These are phyloP conservation scores for Cladorrhinum samala DNA, from an alignment of 495 filamentous ascomycete species.

Conservation along the genomic window DNA sequence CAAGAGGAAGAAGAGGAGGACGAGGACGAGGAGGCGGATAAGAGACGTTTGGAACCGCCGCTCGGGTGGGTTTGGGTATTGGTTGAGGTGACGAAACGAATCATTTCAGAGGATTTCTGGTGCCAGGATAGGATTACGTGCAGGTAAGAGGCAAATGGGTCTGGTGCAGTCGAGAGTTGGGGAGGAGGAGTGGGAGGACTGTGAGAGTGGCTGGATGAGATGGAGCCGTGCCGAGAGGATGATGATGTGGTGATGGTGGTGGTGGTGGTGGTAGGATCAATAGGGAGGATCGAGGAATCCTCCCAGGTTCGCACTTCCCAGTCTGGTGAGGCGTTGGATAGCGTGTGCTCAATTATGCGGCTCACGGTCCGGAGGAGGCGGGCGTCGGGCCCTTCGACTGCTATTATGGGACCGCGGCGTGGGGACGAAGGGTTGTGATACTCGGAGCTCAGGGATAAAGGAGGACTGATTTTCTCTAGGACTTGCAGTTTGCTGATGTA, in stretches of 20 bases:
- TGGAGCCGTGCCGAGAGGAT: no score
- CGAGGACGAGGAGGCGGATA: no score
- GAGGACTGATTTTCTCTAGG: constrained; percentile 32
- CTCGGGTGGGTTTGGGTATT: no score
- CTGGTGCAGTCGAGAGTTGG: no score
- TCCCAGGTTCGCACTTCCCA: constrained; percentile 53
- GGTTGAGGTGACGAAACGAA: constrained; percentile 56
- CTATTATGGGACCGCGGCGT: constrained; percentile 69
- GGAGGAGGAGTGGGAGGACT: no score
- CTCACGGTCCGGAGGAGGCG: constrained; percentile 49
- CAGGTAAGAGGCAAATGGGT: constrained; percentile 58
- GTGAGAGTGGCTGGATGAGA: no score
- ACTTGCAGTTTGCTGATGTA: constrained; percentile 54
- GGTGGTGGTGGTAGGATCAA: no score
- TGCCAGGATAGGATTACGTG: constrained; percentile 70
- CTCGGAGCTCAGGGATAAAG: constrained; percentile 40
- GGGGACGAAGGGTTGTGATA: constrained; percentile 26
- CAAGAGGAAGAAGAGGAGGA: background rate
- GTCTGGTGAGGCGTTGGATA: constrained; percentile 37
- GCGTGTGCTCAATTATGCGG: constrained; percentile 53
- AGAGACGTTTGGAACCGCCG: no score
- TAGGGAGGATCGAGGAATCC: constrained; percentile 3
- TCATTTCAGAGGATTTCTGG: constrained; percentile 58
- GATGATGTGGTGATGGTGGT: no score
- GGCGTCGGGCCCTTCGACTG: constrained; percentile 67